Conservation (phyloP, 768 basidiomycete genomes). For the Leucocoprinus birnbaumii region DNA sequence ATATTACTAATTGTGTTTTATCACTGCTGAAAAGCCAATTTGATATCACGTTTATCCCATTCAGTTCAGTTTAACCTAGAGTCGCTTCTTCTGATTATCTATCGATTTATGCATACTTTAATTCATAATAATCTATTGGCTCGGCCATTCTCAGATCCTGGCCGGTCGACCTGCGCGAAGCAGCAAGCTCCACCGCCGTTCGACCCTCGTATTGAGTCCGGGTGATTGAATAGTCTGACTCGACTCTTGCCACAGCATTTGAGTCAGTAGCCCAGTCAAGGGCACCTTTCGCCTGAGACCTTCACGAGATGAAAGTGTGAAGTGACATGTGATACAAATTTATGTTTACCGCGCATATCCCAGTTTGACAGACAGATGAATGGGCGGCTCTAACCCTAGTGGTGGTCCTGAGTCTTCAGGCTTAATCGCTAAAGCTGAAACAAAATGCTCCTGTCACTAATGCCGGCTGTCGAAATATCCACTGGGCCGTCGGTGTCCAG, state of each 20-base stretch:
- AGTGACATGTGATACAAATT: background rate
- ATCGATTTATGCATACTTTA: no score
- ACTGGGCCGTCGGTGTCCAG: background rate
- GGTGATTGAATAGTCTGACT: no score
- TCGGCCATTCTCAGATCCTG: no score
- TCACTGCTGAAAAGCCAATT: background rate
- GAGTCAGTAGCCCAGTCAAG: background rate
- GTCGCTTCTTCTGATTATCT: no score
- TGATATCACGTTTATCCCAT: background rate
- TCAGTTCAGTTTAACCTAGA: no score
- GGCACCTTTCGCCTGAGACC: background rate
- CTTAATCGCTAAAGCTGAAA: conserved; percentile 1
- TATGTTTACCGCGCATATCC: background rate
- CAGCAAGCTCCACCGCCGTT: no score
- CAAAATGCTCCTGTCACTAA: conserved; percentile 1
- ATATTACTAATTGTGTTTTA: conserved; percentile 1
- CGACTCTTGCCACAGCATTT: no score
- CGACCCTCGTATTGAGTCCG: no score
- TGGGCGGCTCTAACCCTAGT: background rate
- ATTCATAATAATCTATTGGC: no score
- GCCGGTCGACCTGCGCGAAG: no score
- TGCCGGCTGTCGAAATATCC: background rate
- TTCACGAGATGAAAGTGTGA: background rate
- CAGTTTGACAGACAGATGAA: background rate
- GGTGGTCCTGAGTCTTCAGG: background rate